Evolutionary conservation across 805 yeast genomes (phyloP).

Genomic region (Lipomyces spencermartinsiae): DNA sequence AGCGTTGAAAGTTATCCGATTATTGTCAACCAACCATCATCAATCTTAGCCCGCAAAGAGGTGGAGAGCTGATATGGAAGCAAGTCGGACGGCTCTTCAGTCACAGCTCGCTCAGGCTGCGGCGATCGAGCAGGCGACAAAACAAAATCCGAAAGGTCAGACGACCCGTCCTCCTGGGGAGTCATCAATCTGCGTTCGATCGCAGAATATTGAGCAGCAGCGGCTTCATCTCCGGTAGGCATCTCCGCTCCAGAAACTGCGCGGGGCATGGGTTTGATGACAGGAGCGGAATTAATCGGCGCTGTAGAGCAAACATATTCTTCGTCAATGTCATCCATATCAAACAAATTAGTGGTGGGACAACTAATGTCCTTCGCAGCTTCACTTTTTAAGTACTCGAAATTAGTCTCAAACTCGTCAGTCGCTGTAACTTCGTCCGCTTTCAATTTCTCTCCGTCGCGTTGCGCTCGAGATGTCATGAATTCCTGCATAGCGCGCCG

Average conservation of each 20-base stretch:
- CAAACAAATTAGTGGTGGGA: background rate
- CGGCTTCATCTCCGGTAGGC: background rate
- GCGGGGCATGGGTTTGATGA: background rate
- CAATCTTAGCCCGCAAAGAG: background rate
- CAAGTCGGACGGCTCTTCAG: background rate
- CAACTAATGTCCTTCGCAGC: background rate
- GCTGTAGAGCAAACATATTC: background rate
- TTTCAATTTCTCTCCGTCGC: background rate
- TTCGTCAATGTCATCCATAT: background rate
- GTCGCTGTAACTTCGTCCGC: background rate
- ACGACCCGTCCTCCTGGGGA: background rate
- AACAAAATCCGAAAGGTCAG: background rate
- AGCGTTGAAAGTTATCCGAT: background rate
- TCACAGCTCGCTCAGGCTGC: background rate
- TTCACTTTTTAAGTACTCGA: background rate
- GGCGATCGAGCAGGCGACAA: background rate
- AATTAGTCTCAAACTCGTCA: background rate
- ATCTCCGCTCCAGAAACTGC: background rate
- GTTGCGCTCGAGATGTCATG: background rate
- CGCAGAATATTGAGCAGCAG: background rate
- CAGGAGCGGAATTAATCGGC: background rate
- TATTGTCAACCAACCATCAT: background rate
- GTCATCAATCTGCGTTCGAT: background rate
- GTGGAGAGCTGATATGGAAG: background rate
- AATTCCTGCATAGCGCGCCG: background rate